A percentile compares a stretch with the other conserved stretches of the same genome.
Evolutionary conservation across 2,329 filamentous ascomycete genomes (phyloP).

Genomic region (Chrysosphaeria jannelii): DNA sequence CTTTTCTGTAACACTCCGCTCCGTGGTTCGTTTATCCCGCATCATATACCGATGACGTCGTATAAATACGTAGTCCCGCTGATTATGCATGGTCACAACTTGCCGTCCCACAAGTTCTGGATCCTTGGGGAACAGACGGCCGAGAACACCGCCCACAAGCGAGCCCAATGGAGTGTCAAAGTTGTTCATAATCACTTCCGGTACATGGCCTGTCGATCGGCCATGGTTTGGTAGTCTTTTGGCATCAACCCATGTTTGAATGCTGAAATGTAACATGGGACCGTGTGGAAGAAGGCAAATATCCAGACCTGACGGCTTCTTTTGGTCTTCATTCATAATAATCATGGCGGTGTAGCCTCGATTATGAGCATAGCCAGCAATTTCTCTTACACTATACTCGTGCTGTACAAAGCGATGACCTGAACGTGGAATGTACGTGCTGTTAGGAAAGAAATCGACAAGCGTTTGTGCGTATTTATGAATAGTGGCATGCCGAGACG

Average conservation of each 20-base stretch:
- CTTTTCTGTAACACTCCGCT: slow-evolving; percentile 56
- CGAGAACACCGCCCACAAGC: slow-evolving; percentile 61
- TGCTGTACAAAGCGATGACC: slow-evolving; percentile 47
- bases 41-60: slow-evolving; percentile 78
- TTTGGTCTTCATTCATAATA: slow-evolving; percentile 68
- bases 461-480: slow-evolving; percentile 59
- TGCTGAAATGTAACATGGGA: slow-evolving; percentile 76
- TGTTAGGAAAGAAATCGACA: slow-evolving; percentile 59
- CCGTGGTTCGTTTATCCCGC: slow-evolving; percentile 56
- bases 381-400: slow-evolving; percentile 81
- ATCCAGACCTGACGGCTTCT: slow-evolving; percentile 54
- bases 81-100: slow-evolving; percentile 78
- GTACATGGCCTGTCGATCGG: slow-evolving; percentile 68
- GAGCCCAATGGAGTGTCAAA: slow-evolving; percentile 83
- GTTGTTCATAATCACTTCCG: slow-evolving; percentile 72
- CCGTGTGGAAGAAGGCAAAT: slow-evolving; percentile 60
- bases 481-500: slow-evolving; percentile 61
- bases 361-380: slow-evolving; percentile 56
- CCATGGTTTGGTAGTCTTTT: slow-evolving; percentile 68
- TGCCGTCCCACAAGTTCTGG: slow-evolving; percentile 51
- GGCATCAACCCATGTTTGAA: slow-evolving; percentile 73
- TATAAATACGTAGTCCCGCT: slow-evolving; percentile 88
- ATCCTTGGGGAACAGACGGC: slow-evolving; percentile 44
- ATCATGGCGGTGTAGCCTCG: slow-evolving; percentile 60
- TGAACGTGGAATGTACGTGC: slow-evolving; percentile 61